Percentiles rank a stretch among this genome's conserved stretches.
These are phyloP conservation scores for Conticribra guillardii DNA, from an alignment of 108 stramenopile genomes.

Conservation along the genomic window DNA sequence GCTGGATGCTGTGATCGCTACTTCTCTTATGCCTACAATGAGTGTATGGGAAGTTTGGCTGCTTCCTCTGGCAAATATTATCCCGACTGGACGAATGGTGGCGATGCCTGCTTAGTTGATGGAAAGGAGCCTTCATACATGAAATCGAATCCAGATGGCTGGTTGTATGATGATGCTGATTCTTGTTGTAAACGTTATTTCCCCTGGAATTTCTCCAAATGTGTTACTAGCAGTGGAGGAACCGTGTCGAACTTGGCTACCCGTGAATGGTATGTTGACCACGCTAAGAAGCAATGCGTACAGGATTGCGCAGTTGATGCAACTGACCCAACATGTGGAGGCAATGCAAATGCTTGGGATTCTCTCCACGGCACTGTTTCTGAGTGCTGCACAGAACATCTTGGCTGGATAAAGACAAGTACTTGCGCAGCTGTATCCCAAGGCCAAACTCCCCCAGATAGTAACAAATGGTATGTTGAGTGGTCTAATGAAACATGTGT, in stretches of 20 bases:
- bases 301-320: conserved; percentile 18
- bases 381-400: conserved; percentile 10
- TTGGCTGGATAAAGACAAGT: conserved; percentile 4
- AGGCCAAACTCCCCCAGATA: neutral
- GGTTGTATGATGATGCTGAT: conserved; percentile 11
- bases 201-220: neutral
- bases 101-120: conserved; percentile 8
- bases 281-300: conserved; percentile 1
- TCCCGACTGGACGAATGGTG: conserved; percentile 12
- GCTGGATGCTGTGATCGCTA: conserved; percentile 8
- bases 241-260: neutral
- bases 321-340: conserved; percentile 20
- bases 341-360: conserved; percentile 16
- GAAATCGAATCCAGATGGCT: conserved; percentile 3
- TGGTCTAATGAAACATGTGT: neutral
- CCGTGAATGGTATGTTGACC: conserved; percentile 17
- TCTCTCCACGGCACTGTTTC: neutral
- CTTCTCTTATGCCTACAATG: conserved; percentile 20
- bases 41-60: conserved; percentile 14
- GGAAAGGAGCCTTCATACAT: conserved; percentile 17
- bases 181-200: conserved; percentile 16
- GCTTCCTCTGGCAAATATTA: conserved; percentile 8
- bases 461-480: neutral
- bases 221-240: conserved; percentile 16
- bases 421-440: neutral